Conservation (phyloP, 108 stramenopile species). For the Skeletonema potamos region DNA sequence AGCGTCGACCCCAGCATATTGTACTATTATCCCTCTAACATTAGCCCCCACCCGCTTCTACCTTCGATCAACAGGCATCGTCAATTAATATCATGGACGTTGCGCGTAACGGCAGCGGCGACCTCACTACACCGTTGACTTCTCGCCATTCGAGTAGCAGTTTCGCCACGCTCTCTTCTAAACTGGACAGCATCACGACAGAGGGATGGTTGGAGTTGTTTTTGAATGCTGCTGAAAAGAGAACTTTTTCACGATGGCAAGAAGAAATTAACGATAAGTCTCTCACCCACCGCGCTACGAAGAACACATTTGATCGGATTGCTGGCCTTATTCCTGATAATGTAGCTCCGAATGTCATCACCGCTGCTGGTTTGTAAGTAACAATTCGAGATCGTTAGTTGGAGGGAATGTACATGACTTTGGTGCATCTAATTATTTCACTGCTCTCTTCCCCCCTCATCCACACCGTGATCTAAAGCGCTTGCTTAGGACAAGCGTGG, state of each 20-base stretch:
- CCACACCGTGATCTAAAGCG: neutral
- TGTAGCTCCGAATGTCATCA: constrained; percentile 85
- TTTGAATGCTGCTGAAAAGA: constrained; percentile 83
- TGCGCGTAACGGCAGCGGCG: neutral
- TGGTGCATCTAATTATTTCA: neutral
- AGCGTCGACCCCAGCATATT: too few species aligned
- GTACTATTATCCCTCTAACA: too few species aligned
- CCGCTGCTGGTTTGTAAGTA: constrained; percentile 59
- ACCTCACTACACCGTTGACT: neutral
- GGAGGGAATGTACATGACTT: neutral
- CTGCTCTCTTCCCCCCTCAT: too few species aligned
- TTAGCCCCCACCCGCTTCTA: too few species aligned
- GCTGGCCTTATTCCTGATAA: constrained; percentile 68
- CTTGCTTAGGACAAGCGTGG: constrained; percentile 79
- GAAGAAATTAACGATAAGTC: constrained; percentile 77
- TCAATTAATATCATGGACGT: neutral
- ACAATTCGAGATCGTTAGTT: neutral
- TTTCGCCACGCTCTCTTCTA: neutral
- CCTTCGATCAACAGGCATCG: neutral
- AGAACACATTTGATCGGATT: constrained; percentile 57
- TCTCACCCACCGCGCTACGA: constrained; percentile 59
- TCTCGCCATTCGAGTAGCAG: neutral
- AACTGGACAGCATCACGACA: constrained; percentile 47
- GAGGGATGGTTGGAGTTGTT: constrained; percentile 91
- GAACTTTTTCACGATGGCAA: constrained; percentile 77